Evolutionary conservation across 2,329 filamentous ascomycete genomes (phyloP), one percentile per base, ranked within the genome.

Genomic region (Beauveria brongniartii): DNA sequence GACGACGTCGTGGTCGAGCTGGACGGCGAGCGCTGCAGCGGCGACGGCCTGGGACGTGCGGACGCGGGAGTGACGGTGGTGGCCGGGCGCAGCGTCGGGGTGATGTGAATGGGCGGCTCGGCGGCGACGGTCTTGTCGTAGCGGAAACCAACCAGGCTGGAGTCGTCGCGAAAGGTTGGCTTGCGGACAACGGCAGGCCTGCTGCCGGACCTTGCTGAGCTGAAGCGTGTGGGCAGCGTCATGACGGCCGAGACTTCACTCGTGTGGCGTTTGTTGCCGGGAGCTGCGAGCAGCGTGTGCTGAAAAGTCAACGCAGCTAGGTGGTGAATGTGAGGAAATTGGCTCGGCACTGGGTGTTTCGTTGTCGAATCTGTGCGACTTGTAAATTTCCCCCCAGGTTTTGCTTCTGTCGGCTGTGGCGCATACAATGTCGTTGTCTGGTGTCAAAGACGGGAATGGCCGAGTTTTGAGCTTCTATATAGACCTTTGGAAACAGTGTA

Each of bases 61-160:
- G 12, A 14, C 30, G 30, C 10, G 30, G 30, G 30, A 34, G 30
- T 10, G 10, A 14, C 30, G 30, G 10, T 34, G 30, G 30, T 34
- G 30, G 30, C 44, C 67, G 66, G 20, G 64, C 22, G 64, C 65
- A 65, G 68, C 48, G 68, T 24, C 20, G 40, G 77, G 54, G 78
- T 71, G 62, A 83, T 71, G 51, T 80, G 79, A 64, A 85, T 82
- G 41, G 84, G 84, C 62, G 81, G 81, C 70, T 82, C 79, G 53
- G 81, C 81, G 66, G 81, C 78, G 55, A 79, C 73, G 41, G 82
- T 83, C 71, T 86, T 79, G 68, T 87, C 84, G 73, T 87, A 87
- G 62, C 82, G 80, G 60, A 87, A 68, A 53, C 78, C 79, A 62
- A 86, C 76, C 66, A 86, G 70, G 65, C 71, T 73, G 47, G 75